Percentiles rank a stretch among this genome's conserved stretches.
Conservation (phyloP, 1,284 basidiomycete genomes). For the Cryptococcus sp. region DNA sequence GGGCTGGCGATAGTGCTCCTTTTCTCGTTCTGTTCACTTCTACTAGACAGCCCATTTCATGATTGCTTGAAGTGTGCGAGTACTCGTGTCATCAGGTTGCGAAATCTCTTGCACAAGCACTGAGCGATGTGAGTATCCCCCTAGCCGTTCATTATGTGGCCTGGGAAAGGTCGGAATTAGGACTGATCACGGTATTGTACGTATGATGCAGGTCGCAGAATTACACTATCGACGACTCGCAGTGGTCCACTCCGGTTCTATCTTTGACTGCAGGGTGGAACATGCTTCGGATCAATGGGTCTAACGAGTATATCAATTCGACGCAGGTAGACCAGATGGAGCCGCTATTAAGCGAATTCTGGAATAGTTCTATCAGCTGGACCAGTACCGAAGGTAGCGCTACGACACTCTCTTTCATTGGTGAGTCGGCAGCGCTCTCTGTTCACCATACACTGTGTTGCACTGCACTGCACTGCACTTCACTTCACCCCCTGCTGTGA, state of each 20-base stretch:
- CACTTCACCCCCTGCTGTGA: too few relatives aligned
- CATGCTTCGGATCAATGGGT: conserved; percentile 31
- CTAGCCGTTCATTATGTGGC: too few relatives aligned
- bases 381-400: conserved; percentile 20
- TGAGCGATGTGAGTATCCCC: too few relatives aligned
- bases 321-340: conserved; percentile 21
- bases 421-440: conserved; percentile 14
- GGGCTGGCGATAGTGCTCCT: too few relatives aligned
- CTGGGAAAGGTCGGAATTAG: too few relatives aligned
- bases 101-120: too few relatives aligned
- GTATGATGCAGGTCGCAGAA: conserved; percentile 4
- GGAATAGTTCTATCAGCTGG: conserved; percentile 33
- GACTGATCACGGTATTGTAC: too few relatives aligned
- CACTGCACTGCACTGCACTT: too few relatives aligned
- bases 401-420: conserved; percentile 26
- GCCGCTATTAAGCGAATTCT: conserved; percentile 27
- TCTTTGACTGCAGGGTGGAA: conserved; percentile 36
- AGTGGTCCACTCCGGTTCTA: conserved; percentile 31
- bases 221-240: conserved; percentile 40
- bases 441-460: neutral
- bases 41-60: too few relatives aligned
- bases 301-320: conserved; percentile 27
- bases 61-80: too few relatives aligned
- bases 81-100: too few relatives aligned
- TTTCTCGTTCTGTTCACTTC: too few relatives aligned